Evolutionary conservation across 2,329 filamentous ascomycete genomes (phyloP), one percentile per base, ranked within the genome.

Genomic region (Rosellinia necatrix): DNA sequence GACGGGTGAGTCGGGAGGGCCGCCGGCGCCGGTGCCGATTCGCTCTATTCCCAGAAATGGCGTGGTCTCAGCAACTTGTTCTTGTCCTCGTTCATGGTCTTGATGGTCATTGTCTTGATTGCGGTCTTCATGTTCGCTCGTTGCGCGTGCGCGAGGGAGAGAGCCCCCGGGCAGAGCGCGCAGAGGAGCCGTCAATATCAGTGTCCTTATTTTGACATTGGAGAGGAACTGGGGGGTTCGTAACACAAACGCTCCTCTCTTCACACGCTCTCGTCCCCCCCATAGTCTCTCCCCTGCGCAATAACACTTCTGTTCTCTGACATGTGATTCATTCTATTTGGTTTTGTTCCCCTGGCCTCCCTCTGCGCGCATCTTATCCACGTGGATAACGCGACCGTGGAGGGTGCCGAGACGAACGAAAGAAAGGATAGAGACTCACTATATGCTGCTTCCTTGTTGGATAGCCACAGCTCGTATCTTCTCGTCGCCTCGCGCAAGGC

Each of bases 401-500:
- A n/a, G n/a, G n/a, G n/a, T n/a, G n/a, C n/a, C 25, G 27, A 49
- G 56, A 27, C 46, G 27, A 22, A 40, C 49, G 30, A 22, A 40
- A 32, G 35, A 46, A 37, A 49, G 43, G 37, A 55, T 52, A 43
- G 32, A 57, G 29, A 76, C 82, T 81, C 76, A 85, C 83, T 80
- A 62, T 80, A 78, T 62, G 80, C 61, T 49, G 76, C 71, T 64
- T 84, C 73, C 72, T 78, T 72, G 54, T 70, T 70, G 69, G 81
- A 72, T 65, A 82, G 66, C 67, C 76, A 77, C 15, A 77, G 70
- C 71, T 97, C 93, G 72, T 96, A 97, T 52, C 83, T 81, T 50
- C 92, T 82, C 37, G 89, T 89, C 9, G 84, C 75, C 65, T 91
- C 86, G 59, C 94, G 89, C 29, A 99, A 79, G 47, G 86, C 90